A percentile compares a stretch with the other conserved stretches of the same genome.
These are phyloP conservation scores for Tulasnella sp. DNA, from an alignment of 768 basidiomycete genomes.

Conservation along the genomic window DNA sequence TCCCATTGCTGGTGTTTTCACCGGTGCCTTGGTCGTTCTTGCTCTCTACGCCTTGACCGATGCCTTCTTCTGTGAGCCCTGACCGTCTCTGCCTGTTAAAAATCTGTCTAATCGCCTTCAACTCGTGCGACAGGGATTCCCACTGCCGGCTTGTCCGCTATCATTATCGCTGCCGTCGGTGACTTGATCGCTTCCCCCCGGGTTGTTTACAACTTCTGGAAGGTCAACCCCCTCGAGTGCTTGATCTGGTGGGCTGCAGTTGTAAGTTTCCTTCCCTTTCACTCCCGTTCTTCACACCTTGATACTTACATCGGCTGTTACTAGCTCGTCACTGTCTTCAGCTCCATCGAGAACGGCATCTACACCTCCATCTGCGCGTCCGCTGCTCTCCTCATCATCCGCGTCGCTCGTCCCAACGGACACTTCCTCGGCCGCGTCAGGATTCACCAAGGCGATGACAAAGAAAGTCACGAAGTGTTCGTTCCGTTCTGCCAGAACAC, in stretches of 20 bases:
- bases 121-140: slow-evolving; percentile 44
- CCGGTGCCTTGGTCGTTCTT: slow-evolving; percentile 86
- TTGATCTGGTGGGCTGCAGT: slow-evolving; percentile 87
- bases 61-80: slow-evolving; percentile 81
- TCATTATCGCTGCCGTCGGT: slow-evolving; percentile 69
- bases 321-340: slow-evolving; percentile 79
- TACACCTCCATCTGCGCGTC: slow-evolving; percentile 86
- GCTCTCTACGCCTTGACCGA: slow-evolving; percentile 93
- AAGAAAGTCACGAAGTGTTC: slow-evolving; percentile 70
- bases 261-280: slow-evolving; percentile 9
- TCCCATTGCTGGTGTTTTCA: slow-evolving; percentile 83
- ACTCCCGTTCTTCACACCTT: background rate
- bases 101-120: background rate
- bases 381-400: slow-evolving; percentile 75
- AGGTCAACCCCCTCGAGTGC: slow-evolving; percentile 90
- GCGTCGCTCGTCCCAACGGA: slow-evolving; percentile 85
- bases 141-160: slow-evolving; percentile 69
- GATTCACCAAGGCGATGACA: slow-evolving; percentile 50
- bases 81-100: slow-evolving; percentile 52
- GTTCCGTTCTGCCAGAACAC: slow-evolving; percentile 63
- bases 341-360: slow-evolving; percentile 91
- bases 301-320: background rate
- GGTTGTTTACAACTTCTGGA: slow-evolving; percentile 88
- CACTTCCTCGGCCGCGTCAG: slow-evolving; percentile 87
- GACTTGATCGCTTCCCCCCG: slow-evolving; percentile 79